Evolutionary conservation across 1,284 basidiomycete species (phyloP).

Genomic region (Phellinidium pouzarii): DNA sequence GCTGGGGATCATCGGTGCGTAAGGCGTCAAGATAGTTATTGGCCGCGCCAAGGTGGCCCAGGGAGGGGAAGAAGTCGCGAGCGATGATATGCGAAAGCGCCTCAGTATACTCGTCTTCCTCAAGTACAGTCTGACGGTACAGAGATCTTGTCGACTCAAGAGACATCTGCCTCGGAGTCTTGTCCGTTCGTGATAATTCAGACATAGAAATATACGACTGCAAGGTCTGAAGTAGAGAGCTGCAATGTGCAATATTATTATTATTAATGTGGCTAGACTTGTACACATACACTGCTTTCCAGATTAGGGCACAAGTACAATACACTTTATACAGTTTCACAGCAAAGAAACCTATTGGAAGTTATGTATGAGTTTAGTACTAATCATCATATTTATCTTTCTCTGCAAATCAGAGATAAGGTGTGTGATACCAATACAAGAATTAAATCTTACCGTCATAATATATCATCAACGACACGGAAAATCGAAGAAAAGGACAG

Average conservation of each 20-base stretch:
- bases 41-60: conserved; percentile 81
- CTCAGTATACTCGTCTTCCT: conserved; percentile 92
- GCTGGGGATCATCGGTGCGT: conserved; percentile 60
- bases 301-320: no score
- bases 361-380: neutral
- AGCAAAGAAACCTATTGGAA: no score
- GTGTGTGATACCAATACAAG: conserved; percentile 21
- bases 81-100: conserved; percentile 92
- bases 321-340: no score
- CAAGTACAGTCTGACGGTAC: conserved; percentile 68
- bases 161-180: neutral
- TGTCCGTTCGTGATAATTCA: conserved; percentile 1
- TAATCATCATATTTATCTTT: conserved; percentile 14
- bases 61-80: conserved; percentile 94
- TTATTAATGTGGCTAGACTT: no score
- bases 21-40: conserved; percentile 81
- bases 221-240: neutral
- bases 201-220: conserved; percentile 1
- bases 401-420: neutral
- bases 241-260: neutral
- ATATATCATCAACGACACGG: conserved; percentile 8
- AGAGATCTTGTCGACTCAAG: conserved; percentile 45
- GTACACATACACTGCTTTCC: no score
- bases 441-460: conserved; percentile 16
- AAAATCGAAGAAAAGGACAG: conserved; percentile 6